phyloP scores from a whole-genome alignment of 495 filamentous ascomycete species.

The Pseudotulostoma volvatum region DNA sequence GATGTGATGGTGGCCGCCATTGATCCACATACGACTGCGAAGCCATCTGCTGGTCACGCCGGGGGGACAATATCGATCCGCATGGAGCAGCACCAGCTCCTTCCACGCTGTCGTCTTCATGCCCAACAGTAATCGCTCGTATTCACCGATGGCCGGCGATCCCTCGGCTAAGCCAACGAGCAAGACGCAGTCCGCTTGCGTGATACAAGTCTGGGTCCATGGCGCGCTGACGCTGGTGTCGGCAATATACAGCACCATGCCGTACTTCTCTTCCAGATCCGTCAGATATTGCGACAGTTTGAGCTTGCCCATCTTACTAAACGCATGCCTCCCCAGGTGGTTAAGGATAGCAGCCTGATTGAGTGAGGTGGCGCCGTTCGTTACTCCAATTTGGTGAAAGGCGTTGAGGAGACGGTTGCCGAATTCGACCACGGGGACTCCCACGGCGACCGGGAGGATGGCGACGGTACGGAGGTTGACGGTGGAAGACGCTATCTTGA shows the following conservation, averaged over 20 bases:
- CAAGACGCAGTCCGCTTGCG: constrained; percentile 88
- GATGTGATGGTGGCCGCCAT: constrained; percentile 95
- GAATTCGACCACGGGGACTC: constrained; percentile 90
- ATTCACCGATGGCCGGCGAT: constrained; percentile 82
- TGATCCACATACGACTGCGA: constrained; percentile 90
- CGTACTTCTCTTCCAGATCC: constrained; percentile 92
- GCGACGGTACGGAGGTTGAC: constrained; percentile 87
- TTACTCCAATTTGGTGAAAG: constrained; percentile 69
- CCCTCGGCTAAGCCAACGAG: constrained; percentile 84
- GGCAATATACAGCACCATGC: constrained; percentile 90
- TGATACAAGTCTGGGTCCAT: constrained; percentile 96
- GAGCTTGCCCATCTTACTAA: constrained; percentile 91
- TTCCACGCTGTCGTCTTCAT: constrained; percentile 96
- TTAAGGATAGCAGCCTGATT: constrained; percentile 90
- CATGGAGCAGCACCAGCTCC: constrained; percentile 82
- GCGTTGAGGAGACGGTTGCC: constrained; percentile 77
- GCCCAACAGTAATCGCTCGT: constrained; percentile 84
- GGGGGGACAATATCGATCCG: constrained; percentile 72
- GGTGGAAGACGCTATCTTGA: constrained; percentile 64
- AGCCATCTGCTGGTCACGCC: constrained; percentile 81
- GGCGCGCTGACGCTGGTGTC: constrained; percentile 91
- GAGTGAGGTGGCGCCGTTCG: constrained; percentile 77
- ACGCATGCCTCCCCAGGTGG: constrained; percentile 87
- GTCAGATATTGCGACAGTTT: constrained; percentile 93
- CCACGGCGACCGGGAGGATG: constrained; percentile 76